Base-by-base conservation (phyloP, 495 filamentous ascomycete genomes). In the Mytilinidion resinicola region DNA sequence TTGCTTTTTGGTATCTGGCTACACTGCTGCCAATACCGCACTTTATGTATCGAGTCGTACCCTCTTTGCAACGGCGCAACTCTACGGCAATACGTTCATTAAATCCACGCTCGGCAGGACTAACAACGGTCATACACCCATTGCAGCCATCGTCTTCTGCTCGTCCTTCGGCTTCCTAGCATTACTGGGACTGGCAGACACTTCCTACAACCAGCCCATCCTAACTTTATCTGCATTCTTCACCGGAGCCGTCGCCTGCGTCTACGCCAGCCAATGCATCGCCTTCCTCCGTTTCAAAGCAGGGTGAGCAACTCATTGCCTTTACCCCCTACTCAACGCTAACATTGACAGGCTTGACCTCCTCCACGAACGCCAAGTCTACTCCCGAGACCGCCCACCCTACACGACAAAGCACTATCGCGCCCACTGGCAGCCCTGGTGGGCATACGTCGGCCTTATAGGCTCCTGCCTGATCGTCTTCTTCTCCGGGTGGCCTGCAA, bases 21-120 rank as follows among this genome's bases (percentile, higher is more conserved):
- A 71, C 71, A 9, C 39, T 34, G 1, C 43, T 49, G 54, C 67
- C 15, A 74, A 74, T 19, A 74, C 74, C 5, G 74, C 67, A 41
- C 71, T 78, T 10, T 78, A 74, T 55, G 67, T 74, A 3, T 69
- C 75, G 1, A 74, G 73, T 17, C 65, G 75, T 9, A 74, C 72
- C 11, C 59, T 78, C 1, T 78, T 75, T 43, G 71, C 68, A 12
- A 53, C 77, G 14, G 70, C 72, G 4, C 58, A 56, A 35, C 52
- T 53, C 14, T 71, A 69, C 17, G 65, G 67, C 17, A 46, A 70
- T 41, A 59, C 69, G 4, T 53, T 62, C 11, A 67, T 72, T 21
- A 53, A 51, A n/a, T 58, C 69, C 10, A 69, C 69, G n/a, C 53
- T 75, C 25, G 74, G 74, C 0, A 59, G 59, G 19, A 75, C 74